These are phyloP conservation scores for Fraxinus quadrangulata DNA, from an alignment of 257 asterid species.

Conservation along the genomic window DNA sequence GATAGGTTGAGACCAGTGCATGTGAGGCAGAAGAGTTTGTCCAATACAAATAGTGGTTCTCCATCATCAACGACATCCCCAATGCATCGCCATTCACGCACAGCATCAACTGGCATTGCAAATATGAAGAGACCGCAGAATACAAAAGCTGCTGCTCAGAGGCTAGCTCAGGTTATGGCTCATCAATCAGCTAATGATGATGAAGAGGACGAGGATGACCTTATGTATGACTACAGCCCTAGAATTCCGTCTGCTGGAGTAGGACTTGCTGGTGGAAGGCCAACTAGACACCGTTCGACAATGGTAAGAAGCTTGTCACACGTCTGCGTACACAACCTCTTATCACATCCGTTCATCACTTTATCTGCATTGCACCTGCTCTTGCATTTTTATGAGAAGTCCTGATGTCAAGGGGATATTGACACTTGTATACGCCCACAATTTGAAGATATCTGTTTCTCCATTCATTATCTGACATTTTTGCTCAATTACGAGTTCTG, in stretches of 20 bases:
- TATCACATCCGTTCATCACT: neutral
- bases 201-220: slow-evolving; percentile 73
- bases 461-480: neutral
- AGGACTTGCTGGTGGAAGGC: slow-evolving; percentile 79
- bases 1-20: slow-evolving; percentile 31
- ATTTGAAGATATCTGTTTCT: neutral
- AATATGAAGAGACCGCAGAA: slow-evolving; percentile 61
- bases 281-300: slow-evolving; percentile 55
- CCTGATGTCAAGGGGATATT: neutral
- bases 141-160: slow-evolving; percentile 89
- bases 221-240: slow-evolving; percentile 57
- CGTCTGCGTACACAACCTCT: neutral
- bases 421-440: neutral
- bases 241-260: slow-evolving; percentile 54
- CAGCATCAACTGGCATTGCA: slow-evolving; percentile 48
- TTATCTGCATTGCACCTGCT: neutral
- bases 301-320: slow-evolving; percentile 44
- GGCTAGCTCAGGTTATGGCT: slow-evolving; percentile 90
- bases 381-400: neutral
- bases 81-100: slow-evolving; percentile 50
- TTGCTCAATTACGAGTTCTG: neutral
- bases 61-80: slow-evolving; percentile 46
- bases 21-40: slow-evolving; percentile 25
- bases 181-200: slow-evolving; percentile 64
- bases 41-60: slow-evolving; percentile 18